A percentile compares a stretch with the other conserved stretches of the same genome.
These are phyloP conservation scores for Podila epigama DNA, from an alignment of 192 early-diverging fungal species.

Conservation along the genomic window DNA sequence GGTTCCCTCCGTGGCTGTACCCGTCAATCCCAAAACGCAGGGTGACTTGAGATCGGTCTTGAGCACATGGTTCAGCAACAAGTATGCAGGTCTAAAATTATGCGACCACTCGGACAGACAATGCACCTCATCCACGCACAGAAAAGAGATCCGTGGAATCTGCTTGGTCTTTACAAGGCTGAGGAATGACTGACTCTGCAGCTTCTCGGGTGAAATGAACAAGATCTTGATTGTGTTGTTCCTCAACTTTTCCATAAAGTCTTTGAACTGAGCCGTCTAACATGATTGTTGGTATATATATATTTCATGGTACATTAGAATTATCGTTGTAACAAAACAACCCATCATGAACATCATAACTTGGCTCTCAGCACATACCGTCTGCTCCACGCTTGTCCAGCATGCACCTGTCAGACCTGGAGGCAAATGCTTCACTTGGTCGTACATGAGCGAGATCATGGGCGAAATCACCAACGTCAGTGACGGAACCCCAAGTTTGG, in stretches of 20 bases:
- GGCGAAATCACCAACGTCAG: conserved; percentile 82
- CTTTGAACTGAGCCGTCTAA: conserved; percentile 42
- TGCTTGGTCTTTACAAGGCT: conserved; percentile 52
- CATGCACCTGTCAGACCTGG: conserved; percentile 63
- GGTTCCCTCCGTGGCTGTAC: conserved; percentile 70
- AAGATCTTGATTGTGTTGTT: conserved; percentile 67
- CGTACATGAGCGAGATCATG: conserved; percentile 84
- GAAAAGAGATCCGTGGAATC: conserved; percentile 65
- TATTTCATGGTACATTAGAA: no score
- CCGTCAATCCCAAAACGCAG: conserved; percentile 76
- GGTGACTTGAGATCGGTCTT: conserved; percentile 50
- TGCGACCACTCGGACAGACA: conserved; percentile 89
- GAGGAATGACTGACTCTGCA: conserved; percentile 68
- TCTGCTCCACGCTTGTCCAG: conserved; percentile 61
- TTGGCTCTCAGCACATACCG: conserved; percentile 1
- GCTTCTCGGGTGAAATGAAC: conserved; percentile 76
- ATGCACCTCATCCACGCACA: conserved; percentile 85
- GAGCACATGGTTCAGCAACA: conserved; percentile 64
- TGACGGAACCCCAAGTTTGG: conserved; percentile 36
- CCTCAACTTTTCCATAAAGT: conserved; percentile 53
- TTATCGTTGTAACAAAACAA: not conserved
- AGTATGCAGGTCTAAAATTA: conserved; percentile 78
- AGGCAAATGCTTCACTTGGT: conserved; percentile 77
- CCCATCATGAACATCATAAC: not conserved
- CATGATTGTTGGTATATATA: no score